A percentile compares a stretch with the other conserved stretches of the same genome.
Conservation (phyloP, 331 rosid genomes). For the Quercus lobata region DNA sequence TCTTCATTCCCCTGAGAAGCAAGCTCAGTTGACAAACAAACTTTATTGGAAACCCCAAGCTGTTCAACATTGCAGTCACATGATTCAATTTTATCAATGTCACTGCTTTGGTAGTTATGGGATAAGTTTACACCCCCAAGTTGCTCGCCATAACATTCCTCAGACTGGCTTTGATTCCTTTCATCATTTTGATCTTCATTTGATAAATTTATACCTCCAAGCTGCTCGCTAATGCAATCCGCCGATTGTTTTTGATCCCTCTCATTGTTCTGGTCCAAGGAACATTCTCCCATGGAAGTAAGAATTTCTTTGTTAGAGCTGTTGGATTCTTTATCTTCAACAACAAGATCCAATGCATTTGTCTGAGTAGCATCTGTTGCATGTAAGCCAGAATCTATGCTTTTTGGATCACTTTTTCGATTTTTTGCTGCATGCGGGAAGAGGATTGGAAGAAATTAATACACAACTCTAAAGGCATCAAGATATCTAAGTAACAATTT, state of each 20-base stretch:
- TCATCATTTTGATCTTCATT: slow-evolving; percentile 33
- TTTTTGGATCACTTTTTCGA: slow-evolving; percentile 24
- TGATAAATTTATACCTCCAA: slow-evolving; percentile 32
- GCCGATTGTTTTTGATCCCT: slow-evolving; percentile 24
- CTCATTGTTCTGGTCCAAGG: slow-evolving; percentile 24
- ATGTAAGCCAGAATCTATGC: slow-evolving; percentile 24
- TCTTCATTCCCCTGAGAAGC: slow-evolving; percentile 27
- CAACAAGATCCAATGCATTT: slow-evolving; percentile 16
- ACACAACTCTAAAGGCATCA: neutral
- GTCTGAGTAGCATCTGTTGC: slow-evolving; percentile 33
- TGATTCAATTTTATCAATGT: slow-evolving; percentile 11
- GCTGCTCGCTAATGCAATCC: slow-evolving; percentile 28
- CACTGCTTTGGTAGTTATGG: neutral
- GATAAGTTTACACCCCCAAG: slow-evolving; percentile 6
- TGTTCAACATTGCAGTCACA: slow-evolving; percentile 23
- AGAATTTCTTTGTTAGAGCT: slow-evolving; percentile 19
- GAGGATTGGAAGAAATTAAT: slow-evolving; percentile 14
- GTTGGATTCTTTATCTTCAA: slow-evolving; percentile 21
- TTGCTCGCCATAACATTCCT: slow-evolving; percentile 3
- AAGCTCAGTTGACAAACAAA: slow-evolving; percentile 36
- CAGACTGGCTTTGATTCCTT: slow-evolving; percentile 17
- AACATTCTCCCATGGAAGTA: slow-evolving; percentile 32
- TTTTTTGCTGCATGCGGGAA: slow-evolving; percentile 54
- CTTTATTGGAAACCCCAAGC: slow-evolving; percentile 34
- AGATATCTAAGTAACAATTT: neutral